phyloP scores from a whole-genome alignment of 1,284 basidiomycete species.

The Cystobasidium sp. region DNA sequence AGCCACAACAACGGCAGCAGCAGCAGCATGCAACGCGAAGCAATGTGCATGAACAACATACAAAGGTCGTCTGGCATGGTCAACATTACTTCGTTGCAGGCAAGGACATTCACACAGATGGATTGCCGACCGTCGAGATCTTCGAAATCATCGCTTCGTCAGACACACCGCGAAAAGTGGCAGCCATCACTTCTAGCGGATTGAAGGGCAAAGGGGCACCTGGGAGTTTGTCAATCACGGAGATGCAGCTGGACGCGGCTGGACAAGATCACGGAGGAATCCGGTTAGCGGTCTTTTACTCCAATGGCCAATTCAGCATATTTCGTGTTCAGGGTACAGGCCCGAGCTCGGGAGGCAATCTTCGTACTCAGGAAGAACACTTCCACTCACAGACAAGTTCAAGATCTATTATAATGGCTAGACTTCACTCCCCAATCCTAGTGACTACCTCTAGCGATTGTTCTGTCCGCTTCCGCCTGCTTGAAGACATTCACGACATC shows the following conservation, averaged over 20 bases:
- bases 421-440: conserved; percentile 51
- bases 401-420: conserved; percentile 46
- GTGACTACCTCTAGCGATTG: conserved; percentile 53
- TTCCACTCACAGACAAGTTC: conserved; percentile 14
- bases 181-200: conserved; percentile 3
- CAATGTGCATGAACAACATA: background rate
- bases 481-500: conserved; percentile 1
- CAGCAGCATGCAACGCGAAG: background rate
- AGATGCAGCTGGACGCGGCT: conserved; percentile 45
- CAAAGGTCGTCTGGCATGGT: background rate
- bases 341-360: conserved; percentile 7
- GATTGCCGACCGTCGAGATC: conserved; percentile 18
- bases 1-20: background rate
- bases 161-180: conserved; percentile 11
- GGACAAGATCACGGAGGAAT: background rate
- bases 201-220: conserved; percentile 12
- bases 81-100: conserved; percentile 8
- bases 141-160: conserved; percentile 13
- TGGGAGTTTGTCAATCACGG: conserved; percentile 42
- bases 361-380: conserved; percentile 4
- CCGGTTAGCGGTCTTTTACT: conserved; percentile 52
- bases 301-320: conserved; percentile 53
- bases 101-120: conserved; percentile 17
- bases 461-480: conserved; percentile 50
- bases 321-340: conserved; percentile 49